A percentile compares a stretch with the other conserved stretches of the same genome.
Evolutionary conservation across 345 rosid genomes (phyloP).

Genomic region (Melaleuca alternifolia): DNA sequence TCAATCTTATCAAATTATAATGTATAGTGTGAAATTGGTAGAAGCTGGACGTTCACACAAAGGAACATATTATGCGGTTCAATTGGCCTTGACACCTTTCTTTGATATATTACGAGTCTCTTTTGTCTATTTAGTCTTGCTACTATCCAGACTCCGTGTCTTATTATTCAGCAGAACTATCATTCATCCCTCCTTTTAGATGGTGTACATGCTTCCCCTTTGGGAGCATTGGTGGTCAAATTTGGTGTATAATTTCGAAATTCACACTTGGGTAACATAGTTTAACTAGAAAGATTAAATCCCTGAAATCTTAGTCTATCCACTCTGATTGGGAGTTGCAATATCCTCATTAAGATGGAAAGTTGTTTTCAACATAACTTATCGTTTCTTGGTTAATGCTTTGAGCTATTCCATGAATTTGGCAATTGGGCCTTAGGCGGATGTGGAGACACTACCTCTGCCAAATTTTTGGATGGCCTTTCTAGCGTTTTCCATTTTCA

Average conservation of each 20-base stretch:
- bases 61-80: not conserved
- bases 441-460: not conserved
- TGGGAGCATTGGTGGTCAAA: not conserved
- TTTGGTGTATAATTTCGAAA: not conserved
- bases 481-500: not conserved
- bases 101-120: not conserved
- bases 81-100: not conserved
- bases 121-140: not conserved
- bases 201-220: not conserved
- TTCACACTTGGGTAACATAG: not conserved
- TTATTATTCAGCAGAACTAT: not conserved
- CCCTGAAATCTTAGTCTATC: not conserved
- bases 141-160: not conserved
- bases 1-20: not conserved
- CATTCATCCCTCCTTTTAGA: not conserved
- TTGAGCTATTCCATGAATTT: not conserved
- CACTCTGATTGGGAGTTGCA: not conserved
- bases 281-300: not conserved
- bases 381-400: not conserved
- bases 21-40: not conserved
- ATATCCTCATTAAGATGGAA: not conserved
- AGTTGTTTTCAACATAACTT: not conserved
- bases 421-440: not conserved
- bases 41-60: not conserved
- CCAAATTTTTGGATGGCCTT: not conserved